A percentile compares a stretch with the other conserved stretches of the same genome.
Evolutionary conservation across 139 green algal genomes (phyloP).

Genomic region (Pycnococcus provasolii): DNA sequence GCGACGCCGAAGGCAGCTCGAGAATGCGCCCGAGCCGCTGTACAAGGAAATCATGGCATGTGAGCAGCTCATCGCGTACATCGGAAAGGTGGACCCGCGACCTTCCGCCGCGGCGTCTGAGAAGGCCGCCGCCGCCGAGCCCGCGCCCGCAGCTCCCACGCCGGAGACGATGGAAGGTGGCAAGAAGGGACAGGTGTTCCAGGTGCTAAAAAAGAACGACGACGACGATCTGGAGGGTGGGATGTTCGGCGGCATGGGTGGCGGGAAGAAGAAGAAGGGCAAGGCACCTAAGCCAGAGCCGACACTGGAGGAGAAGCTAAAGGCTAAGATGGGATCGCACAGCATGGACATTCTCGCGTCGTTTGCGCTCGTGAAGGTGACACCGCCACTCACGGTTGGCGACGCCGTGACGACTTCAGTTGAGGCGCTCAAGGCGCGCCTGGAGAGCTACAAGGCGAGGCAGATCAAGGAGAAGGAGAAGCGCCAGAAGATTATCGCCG

Average conservation of each 20-base stretch:
- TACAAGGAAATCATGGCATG: constrained; percentile 19
- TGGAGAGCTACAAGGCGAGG: background rate
- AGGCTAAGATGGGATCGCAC: constrained; percentile 10
- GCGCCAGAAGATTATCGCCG: background rate
- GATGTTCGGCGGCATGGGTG: constrained; percentile 8
- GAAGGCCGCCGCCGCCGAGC: background rate
- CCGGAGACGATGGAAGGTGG: background rate
- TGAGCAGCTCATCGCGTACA: constrained; percentile 33
- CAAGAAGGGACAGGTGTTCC: constrained; percentile 3
- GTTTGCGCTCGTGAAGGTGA: background rate
- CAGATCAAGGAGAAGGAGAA: constrained; percentile 7
- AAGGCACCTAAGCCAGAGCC: background rate
- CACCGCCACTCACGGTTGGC: background rate
- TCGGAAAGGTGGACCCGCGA: constrained; percentile 17
- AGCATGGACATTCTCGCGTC: background rate
- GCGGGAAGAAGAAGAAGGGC: constrained; percentile 15
- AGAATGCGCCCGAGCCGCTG: constrained; percentile 22
- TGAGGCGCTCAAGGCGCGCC: constrained; percentile 4
- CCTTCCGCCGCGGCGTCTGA: background rate
- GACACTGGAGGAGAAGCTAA: constrained; percentile 4
- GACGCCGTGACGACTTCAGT: background rate
- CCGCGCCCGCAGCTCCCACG: background rate
- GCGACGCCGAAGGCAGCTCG: constrained; percentile 7
- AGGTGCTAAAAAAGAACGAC: constrained; percentile 5
- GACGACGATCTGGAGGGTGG: constrained; percentile 15